phyloP scores from a whole-genome alignment of 345 rosid genomes.

The Citrus mangshanensis region DNA sequence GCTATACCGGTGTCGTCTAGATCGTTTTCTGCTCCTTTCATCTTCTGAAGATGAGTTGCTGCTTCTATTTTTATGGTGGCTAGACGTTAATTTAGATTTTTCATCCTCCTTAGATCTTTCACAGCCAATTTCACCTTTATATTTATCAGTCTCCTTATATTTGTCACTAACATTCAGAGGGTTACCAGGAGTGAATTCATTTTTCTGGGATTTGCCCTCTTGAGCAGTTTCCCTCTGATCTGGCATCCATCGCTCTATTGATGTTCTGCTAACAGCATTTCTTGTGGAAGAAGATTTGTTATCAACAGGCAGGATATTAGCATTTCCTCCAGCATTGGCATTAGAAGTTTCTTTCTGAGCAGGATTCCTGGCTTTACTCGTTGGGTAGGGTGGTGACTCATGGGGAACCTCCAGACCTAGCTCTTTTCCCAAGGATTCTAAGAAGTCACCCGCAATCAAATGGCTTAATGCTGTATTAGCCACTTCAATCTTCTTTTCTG shows the following conservation, averaged over 20 bases:
- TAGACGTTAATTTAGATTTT: constrained; percentile 32
- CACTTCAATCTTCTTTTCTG: constrained; percentile 65
- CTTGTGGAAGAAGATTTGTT: constrained; percentile 13
- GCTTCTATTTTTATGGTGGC: constrained; percentile 17
- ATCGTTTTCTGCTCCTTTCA: constrained; percentile 48
- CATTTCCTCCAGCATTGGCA: constrained; percentile 21
- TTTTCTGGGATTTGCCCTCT: constrained; percentile 23
- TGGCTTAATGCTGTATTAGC: constrained; percentile 81
- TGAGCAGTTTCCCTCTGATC: constrained; percentile 16
- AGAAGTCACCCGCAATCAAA: constrained; percentile 87
- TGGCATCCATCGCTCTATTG: constrained; percentile 6
- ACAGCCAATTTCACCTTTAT: constrained; percentile 9
- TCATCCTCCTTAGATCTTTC: constrained; percentile 25
- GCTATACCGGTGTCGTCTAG: constrained; percentile 39
- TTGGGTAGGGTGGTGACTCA: constrained; percentile 44
- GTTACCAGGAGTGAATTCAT: constrained; percentile 8
- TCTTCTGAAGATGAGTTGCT: constrained; percentile 54
- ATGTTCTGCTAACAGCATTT: constrained; percentile 4
- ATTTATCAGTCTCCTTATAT: constrained; percentile 17
- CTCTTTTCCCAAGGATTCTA: constrained; percentile 94
- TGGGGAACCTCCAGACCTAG: constrained; percentile 92
- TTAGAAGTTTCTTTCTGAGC: constrained; percentile 30
- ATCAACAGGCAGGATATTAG: constrained; percentile 12
- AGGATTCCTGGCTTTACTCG: constrained; percentile 19
- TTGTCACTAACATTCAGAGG: constrained; percentile 13